Percentiles rank a stretch among this genome's conserved stretches.
Conservation (phyloP, 2,329 filamentous ascomycete genomes). For the Fusarium tricinctum region DNA sequence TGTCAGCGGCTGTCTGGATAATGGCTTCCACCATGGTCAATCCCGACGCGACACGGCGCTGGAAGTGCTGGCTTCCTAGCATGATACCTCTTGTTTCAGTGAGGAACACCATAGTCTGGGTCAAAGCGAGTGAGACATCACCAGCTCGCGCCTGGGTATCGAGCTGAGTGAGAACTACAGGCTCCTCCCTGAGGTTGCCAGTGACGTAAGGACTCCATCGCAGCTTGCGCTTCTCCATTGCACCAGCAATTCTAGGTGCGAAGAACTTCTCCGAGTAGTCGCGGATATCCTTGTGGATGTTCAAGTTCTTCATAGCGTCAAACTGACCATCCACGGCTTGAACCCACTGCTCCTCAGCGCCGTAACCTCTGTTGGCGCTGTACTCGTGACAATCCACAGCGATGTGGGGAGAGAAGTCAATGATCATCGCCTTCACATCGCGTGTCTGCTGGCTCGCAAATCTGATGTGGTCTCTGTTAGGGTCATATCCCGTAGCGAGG, state of each 20-base stretch:
- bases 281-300: constrained; percentile 50
- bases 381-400: constrained; percentile 49
- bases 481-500: constrained; percentile 48
- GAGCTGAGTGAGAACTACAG: constrained; percentile 47
- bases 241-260: constrained; percentile 38
- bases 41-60: constrained; percentile 50
- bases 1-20: constrained; percentile 47
- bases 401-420: constrained; percentile 46
- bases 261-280: constrained; percentile 44
- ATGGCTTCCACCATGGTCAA: constrained; percentile 47
- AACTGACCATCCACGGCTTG: constrained; percentile 49
- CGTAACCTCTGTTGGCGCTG: constrained; percentile 46
- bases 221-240: constrained; percentile 41
- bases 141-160: constrained; percentile 47
- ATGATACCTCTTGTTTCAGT: constrained; percentile 50
- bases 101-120: constrained; percentile 48
- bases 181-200: constrained; percentile 23
- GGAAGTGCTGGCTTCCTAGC: constrained; percentile 52
- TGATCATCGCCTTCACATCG: constrained; percentile 46
- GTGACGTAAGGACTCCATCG: constrained; percentile 51
- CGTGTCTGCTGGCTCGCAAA: constrained; percentile 46
- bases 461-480: constrained; percentile 50
- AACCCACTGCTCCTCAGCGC: constrained; percentile 42
- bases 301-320: constrained; percentile 49
- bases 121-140: constrained; percentile 47